Evolutionary conservation across 2,329 filamentous ascomycete genomes (phyloP).

Genomic region (Botryotinia globosa): DNA sequence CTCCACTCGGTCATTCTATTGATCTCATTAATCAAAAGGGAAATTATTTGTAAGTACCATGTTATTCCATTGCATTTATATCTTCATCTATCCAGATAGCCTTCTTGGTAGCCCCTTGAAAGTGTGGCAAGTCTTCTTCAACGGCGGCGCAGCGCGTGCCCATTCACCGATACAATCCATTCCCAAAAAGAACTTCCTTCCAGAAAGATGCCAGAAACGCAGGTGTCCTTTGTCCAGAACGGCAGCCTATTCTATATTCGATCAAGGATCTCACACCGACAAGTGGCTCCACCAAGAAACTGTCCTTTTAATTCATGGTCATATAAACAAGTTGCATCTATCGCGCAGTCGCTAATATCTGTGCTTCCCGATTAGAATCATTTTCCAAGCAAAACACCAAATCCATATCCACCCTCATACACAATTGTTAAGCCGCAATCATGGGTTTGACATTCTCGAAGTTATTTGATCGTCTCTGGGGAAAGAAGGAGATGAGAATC

Average conservation of each 20-base stretch:
- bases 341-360: slow-evolving; percentile 23
- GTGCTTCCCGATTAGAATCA: slow-evolving; percentile 24
- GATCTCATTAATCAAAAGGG: slow-evolving; percentile 25
- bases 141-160: slow-evolving; percentile 15
- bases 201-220: slow-evolving; percentile 1
- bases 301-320: slow-evolving; percentile 29
- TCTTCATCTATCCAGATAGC: background rate
- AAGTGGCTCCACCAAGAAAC: slow-evolving; percentile 26
- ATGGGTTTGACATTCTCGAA: slow-evolving; percentile 99
- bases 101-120: slow-evolving; percentile 14
- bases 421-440: slow-evolving; percentile 53
- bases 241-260: slow-evolving; percentile 30
- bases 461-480: slow-evolving; percentile 93
- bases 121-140: slow-evolving; percentile 19
- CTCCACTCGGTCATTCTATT: slow-evolving; percentile 34
- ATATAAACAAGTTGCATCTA: slow-evolving; percentile 26
- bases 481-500: slow-evolving; percentile 99
- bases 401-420: slow-evolving; percentile 37
- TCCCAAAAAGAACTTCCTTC: background rate
- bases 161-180: slow-evolving; percentile 23
- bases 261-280: slow-evolving; percentile 23
- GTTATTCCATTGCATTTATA: slow-evolving; percentile 16
- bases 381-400: slow-evolving; percentile 34
- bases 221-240: slow-evolving; percentile 23
- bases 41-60: slow-evolving; percentile 32